These are phyloP conservation scores for Phylloporus sp. DNA, from an alignment of 1,284 basidiomycete genomes.

Conservation along the genomic window DNA sequence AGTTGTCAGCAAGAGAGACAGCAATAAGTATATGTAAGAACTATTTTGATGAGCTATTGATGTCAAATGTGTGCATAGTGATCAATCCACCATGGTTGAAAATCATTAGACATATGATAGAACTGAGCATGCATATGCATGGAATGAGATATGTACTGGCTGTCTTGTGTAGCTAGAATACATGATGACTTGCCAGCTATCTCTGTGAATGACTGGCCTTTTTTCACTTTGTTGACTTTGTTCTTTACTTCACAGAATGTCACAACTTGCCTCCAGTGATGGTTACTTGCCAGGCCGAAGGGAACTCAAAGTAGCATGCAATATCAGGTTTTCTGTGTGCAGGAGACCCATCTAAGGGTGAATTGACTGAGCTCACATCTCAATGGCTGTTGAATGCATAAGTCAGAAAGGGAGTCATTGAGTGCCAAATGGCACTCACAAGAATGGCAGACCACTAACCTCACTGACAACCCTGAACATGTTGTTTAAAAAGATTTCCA, in stretches of 20 bases:
- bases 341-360: neutral
- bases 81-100: neutral
- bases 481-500: neutral
- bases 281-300: neutral
- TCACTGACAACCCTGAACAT: no score
- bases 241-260: slow-evolving; percentile 2
- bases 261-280: neutral
- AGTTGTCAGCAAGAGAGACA: no score
- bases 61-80: neutral
- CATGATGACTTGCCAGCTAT: neutral
- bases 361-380: neutral
- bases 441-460: no score
- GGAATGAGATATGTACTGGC: neutral
- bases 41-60: no score
- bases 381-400: neutral
- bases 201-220: neutral
- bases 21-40: no score
- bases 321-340: neutral
- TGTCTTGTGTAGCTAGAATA: neutral
- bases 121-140: neutral
- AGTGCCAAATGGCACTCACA: neutral
- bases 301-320: neutral
- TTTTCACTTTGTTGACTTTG: neutral
- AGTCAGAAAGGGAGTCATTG: neutral
- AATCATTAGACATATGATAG: neutral